A percentile compares a stretch with the other conserved stretches of the same genome.
Conservation (phyloP, 176 grass and related monocot genomes). For the Echinochloa phyllopogon region DNA sequence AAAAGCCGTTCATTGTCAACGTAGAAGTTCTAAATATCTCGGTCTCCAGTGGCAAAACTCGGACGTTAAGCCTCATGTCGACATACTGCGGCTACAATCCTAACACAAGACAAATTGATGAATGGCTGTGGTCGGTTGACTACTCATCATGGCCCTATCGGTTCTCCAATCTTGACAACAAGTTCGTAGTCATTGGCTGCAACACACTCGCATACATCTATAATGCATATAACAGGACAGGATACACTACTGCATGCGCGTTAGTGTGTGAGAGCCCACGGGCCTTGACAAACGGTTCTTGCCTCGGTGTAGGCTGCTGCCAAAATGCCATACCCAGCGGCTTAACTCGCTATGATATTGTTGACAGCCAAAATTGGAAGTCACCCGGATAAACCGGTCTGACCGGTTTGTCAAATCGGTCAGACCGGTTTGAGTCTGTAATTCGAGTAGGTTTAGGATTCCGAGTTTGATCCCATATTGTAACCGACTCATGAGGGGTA, state of each 20-base stretch:
- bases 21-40: background rate
- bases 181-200: slow-evolving; percentile 34
- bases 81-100: slow-evolving; percentile 33
- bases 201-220: slow-evolving; percentile 35
- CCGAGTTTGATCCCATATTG: no score
- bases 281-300: slow-evolving; percentile 28
- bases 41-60: slow-evolving; percentile 15
- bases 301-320: slow-evolving; percentile 38
- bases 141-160: background rate
- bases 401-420: no score
- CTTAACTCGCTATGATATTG: slow-evolving; percentile 1
- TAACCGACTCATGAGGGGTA: no score
- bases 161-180: slow-evolving; percentile 17
- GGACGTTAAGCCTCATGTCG: background rate
- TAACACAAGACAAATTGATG: background rate
- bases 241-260: slow-evolving; percentile 8
- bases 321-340: slow-evolving; percentile 16
- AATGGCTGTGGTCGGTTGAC: accelerated
- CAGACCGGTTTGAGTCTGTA: no score
- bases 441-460: no score
- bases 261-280: background rate
- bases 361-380: no score
- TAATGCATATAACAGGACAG: background rate
- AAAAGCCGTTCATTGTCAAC: background rate
- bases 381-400: no score